Evolutionary conservation across 164 flowering plant genomes (phyloP), one percentile per base, ranked within the genome.

Genomic region (Pachysandra terminalis): DNA sequence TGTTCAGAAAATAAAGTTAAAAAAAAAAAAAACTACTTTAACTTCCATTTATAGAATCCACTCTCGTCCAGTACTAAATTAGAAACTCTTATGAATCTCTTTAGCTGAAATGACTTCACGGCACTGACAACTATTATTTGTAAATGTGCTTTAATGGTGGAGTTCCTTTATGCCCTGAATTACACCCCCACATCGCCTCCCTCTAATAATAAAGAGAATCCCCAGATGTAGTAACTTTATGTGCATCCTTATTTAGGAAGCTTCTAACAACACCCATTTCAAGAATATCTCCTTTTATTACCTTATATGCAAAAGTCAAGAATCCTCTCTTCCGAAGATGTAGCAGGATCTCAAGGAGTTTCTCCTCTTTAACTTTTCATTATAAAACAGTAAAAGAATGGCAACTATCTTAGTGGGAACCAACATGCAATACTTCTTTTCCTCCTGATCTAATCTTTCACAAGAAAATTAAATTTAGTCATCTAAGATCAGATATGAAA

Each of bases 121-220:
- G 68, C 78, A 78, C 74, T 69, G 59, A 64, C 24, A 27, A 25
- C 19, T 40, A 32, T 32, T 32, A 32, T 7, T 32, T 53, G 61
- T 63, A 40, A 59, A 59, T 32, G 56, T 45, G 64, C 32, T 32
- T 17, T 68, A 48, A 68, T 73, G 69, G 73, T 77, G 83, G 85
- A 78, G 66, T 73, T 32, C 61, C 86, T 83, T 80, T 83, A 80
- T 80, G 65, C 79, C 63, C 73, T 62, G 55, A 63, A 56, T 32
- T 12, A 23, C 21, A 54, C 41, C 37, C 59, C 54, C 14, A 45
- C 4, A 45, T 7, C 37, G 5, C 7, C 5, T 32, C 7, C 37
- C 37, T 32, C 37, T 7, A n/a, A n/a, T n/a, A n/a, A n/a, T 32
- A 7, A 32, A 59, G 56, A 67, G 68, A 68, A 75, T 69, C 63